Evolutionary conservation across 2,329 filamentous ascomycete genomes (phyloP), one percentile per base, ranked within the genome.

Genomic region (Pseudogymnoascus sp.): DNA sequence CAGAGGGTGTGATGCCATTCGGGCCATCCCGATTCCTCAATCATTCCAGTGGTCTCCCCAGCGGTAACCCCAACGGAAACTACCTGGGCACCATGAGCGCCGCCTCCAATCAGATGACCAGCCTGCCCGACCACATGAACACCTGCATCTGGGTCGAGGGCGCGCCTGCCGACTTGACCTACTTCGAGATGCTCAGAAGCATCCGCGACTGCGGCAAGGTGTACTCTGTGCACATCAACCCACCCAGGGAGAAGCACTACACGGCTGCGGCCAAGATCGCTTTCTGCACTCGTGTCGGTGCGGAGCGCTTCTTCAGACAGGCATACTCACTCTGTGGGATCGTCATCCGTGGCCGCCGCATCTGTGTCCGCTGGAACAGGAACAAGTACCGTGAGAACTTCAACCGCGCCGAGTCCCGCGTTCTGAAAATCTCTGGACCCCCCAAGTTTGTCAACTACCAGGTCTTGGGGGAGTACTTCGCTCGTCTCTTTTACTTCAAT

Each of bases 131-230:
- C 32, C 2, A 50, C 9, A 6, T 63, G 4, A 69, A 70, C 37
- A 69, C 66, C 37, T 57, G 64, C 2, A 35, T 69, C 5, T 69
- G 62, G 58, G 32, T 70, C 2, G 65, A 61, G 6, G 60, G 64
- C 8, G 63, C 69, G 11, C 67, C 67, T 1, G 18, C 28, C 6
- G 38, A 35, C 1, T 32, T 62, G 2, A 54, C 38, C 1, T 39
- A 63, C 12, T 47, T 12, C 1, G 62, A 67, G 6, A 54, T 69
- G 11, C 67, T 67, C 35, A 57, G 37, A 4, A 43, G 34, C 16
- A 65, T 69, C 38, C 54, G 57, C n/a, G 18, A 39, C 35, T 58
- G 57, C 20, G 67, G 67, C 14, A 60, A 65, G 1, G 65, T 68
- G 3, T 64, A 62, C 16, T 60, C 59, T 6, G 37, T 65, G 6